A percentile compares a stretch with the other conserved stretches of the same genome.
Evolutionary conservation across 2,329 filamentous ascomycete species (phyloP).

Genomic region (Fusarium devonianum): DNA sequence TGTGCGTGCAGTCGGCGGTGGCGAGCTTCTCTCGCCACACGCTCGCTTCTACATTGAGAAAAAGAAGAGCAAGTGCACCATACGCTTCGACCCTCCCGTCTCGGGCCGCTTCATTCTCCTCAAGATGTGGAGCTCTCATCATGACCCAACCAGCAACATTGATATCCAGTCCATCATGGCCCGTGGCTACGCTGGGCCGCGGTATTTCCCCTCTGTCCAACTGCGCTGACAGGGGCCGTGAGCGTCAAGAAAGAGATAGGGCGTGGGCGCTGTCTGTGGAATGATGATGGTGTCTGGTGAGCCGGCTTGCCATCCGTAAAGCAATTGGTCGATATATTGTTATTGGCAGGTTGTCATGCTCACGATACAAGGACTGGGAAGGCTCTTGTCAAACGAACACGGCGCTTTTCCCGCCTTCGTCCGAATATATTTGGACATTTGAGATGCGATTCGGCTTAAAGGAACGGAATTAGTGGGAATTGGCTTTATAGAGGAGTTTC

Average conservation of each 20-base stretch:
- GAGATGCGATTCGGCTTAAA: background rate
- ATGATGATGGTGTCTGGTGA: constrained; percentile 15
- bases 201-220: constrained; percentile 78
- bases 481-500: constrained; percentile 21
- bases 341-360: background rate
- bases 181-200: constrained; percentile 83
- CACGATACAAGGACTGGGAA: background rate
- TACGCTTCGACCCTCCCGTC: constrained; percentile 83
- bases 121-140: constrained; percentile 86
- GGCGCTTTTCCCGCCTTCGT: too few relatives aligned
- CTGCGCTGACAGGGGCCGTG: constrained; percentile 56
- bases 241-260: background rate
- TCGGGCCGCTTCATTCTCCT: constrained; percentile 84
- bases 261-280: background rate
- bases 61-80: constrained; percentile 83
- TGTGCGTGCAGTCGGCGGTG: constrained; percentile 62
- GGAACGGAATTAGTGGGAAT: too few relatives aligned
- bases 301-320: background rate
- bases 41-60: constrained; percentile 85
- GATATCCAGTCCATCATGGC: constrained; percentile 88
- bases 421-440: background rate
- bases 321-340: background rate
- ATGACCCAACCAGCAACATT: constrained; percentile 73
- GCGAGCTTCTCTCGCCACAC: constrained; percentile 72
- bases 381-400: too few relatives aligned